Conservation (phyloP, 495 filamentous ascomycete species). For the Astrothelium subdiscretum region DNA sequence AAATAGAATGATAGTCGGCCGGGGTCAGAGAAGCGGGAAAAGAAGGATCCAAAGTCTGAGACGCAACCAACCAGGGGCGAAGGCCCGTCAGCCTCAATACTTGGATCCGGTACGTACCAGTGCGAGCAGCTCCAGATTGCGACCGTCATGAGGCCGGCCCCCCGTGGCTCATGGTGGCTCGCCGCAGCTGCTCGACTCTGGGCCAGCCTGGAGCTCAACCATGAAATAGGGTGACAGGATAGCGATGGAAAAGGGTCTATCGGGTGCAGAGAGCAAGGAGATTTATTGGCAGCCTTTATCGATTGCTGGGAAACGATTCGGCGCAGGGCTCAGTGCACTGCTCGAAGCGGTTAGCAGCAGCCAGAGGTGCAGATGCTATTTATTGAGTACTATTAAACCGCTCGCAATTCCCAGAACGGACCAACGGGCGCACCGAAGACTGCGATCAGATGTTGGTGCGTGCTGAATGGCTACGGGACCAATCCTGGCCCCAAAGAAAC, state of each 20-base stretch:
- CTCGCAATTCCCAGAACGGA: background rate
- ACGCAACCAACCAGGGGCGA: background rate
- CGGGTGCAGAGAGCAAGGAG: background rate
- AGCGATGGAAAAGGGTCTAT: background rate
- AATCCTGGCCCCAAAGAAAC: slow-evolving; percentile 1
- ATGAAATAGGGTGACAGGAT: background rate
- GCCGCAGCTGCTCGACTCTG: too few relatives aligned
- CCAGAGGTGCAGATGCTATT: background rate
- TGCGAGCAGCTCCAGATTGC: background rate
- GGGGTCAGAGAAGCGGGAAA: slow-evolving; percentile 9
- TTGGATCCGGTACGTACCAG: background rate
- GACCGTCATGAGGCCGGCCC: too few relatives aligned
- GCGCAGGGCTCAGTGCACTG: background rate
- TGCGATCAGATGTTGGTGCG: background rate
- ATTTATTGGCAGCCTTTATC: background rate
- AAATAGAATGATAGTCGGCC: background rate
- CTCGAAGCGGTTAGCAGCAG: background rate
- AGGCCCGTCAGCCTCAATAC: background rate
- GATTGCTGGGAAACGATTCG: background rate
- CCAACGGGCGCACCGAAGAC: background rate
- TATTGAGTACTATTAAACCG: too few relatives aligned
- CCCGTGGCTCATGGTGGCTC: too few relatives aligned
- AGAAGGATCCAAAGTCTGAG: slow-evolving; percentile 1
- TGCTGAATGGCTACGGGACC: too few relatives aligned
- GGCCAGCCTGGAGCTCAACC: too few relatives aligned